Evolutionary conservation across 805 yeast genomes (phyloP).

Genomic region (Blastobotrys terrestris): DNA sequence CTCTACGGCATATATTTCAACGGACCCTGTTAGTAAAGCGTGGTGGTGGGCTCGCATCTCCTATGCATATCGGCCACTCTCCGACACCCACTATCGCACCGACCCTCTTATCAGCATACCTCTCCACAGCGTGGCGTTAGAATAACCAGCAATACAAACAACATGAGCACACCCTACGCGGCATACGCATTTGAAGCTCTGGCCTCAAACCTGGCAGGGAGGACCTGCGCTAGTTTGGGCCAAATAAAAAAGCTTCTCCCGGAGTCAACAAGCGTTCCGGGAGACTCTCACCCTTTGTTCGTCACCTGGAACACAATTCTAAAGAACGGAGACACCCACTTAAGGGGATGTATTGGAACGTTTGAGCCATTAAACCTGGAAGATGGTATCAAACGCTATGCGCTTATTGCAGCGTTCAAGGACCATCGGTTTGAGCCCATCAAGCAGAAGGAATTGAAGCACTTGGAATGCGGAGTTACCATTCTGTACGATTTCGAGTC

Average conservation of each 20-base stretch:
- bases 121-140: no score
- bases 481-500: slow-evolving; percentile 52
- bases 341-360: slow-evolving; percentile 94
- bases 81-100: no score
- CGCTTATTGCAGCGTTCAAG: slow-evolving; percentile 65
- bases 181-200: slow-evolving; percentile 38
- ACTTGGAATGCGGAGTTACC: slow-evolving; percentile 55
- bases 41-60: no score
- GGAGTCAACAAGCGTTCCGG: slow-evolving; percentile 14
- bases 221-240: slow-evolving; percentile 10
- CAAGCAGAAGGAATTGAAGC: slow-evolving; percentile 43
- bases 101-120: neutral
- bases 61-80: no score
- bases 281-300: slow-evolving; percentile 54
- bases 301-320: slow-evolving; percentile 67
- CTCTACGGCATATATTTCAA: no score
- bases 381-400: slow-evolving; percentile 54
- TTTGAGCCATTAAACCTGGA: slow-evolving; percentile 52
- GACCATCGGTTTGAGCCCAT: slow-evolving; percentile 78
- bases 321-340: slow-evolving; percentile 28
- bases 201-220: slow-evolving; percentile 24
- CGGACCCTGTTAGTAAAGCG: no score
- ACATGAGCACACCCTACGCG: slow-evolving; percentile 29
- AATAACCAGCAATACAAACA: no score
- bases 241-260: slow-evolving; percentile 9